phyloP scores from a whole-genome alignment of 176 grass and related monocot genomes.

The Pontederia paniculata region DNA sequence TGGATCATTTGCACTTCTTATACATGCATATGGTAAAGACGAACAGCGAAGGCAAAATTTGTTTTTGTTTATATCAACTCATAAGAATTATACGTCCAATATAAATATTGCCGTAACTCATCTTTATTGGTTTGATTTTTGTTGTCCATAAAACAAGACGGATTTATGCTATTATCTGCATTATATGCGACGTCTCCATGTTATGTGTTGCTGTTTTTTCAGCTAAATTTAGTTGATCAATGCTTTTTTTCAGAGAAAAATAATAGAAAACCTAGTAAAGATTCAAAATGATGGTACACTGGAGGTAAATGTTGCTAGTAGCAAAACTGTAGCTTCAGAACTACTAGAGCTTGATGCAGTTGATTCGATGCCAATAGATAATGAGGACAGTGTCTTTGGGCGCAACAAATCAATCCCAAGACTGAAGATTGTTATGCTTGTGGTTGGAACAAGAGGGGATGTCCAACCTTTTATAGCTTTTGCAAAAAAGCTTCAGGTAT shows the following conservation, averaged over 20 bases:
- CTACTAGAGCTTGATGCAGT: constrained; percentile 83
- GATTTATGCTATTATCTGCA: no score
- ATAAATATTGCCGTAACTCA: no score
- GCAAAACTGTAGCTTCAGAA: constrained; percentile 60
- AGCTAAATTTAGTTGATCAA: constrained; percentile 20
- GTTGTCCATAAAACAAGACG: no score
- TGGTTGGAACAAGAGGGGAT: constrained; percentile 95
- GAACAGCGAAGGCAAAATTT: no score
- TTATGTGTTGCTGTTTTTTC: background rate
- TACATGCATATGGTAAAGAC: no score
- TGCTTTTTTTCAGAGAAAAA: constrained; percentile 51
- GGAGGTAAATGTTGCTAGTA: constrained; percentile 59
- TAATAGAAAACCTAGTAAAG: constrained; percentile 64
- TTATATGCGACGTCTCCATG: no score
- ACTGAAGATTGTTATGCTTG: constrained; percentile 93
- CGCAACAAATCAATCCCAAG: constrained; percentile 71
- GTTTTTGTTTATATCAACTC: no score
- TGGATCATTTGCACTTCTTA: no score
- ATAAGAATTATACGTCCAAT: no score
- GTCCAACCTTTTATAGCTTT: constrained; percentile 99
- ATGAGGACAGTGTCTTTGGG: constrained; percentile 27
- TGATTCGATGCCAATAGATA: constrained; percentile 26
- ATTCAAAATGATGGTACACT: constrained; percentile 84
- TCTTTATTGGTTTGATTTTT: no score
- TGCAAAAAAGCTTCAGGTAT: constrained; percentile 84